Evolutionary conservation across 2,329 filamentous ascomycete species (phyloP).

Genomic region (Lecanicillium sp.): DNA sequence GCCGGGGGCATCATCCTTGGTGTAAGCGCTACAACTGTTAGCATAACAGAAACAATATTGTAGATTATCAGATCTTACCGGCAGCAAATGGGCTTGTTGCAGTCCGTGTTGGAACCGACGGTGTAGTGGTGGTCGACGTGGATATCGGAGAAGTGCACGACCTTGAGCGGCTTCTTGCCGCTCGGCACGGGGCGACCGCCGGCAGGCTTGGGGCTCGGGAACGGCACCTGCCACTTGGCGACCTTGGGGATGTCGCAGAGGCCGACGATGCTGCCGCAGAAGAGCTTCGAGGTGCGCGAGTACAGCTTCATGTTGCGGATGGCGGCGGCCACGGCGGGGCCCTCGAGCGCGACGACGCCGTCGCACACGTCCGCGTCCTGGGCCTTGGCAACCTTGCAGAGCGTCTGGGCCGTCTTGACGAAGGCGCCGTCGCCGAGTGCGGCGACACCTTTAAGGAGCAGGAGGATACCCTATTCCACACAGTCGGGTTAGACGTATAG

Average conservation of each 20-base stretch:
- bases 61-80: constrained; percentile 26
- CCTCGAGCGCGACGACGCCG: constrained; percentile 45
- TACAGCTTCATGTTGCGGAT: constrained; percentile 41
- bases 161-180: constrained; percentile 40
- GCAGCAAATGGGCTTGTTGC: constrained; percentile 55
- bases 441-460: constrained; percentile 38
- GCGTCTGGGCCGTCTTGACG: constrained; percentile 24
- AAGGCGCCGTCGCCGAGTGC: constrained; percentile 37
- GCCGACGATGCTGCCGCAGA: constrained; percentile 49
- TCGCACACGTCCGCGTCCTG: constrained; percentile 51
- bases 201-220: constrained; percentile 37
- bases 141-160: constrained; percentile 56
- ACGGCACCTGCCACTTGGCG: constrained; percentile 34
- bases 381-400: constrained; percentile 34
- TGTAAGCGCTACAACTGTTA: constrained; percentile 34
- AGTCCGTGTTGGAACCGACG: constrained; percentile 47
- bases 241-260: constrained; percentile 45
- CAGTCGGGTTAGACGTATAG: too few species aligned
- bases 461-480: constrained; percentile 18
- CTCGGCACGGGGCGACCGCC: constrained; percentile 34
- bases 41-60: too few species aligned
- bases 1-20: constrained; percentile 39
- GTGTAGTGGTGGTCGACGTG: constrained; percentile 52
- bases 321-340: constrained; percentile 45
- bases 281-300: constrained; percentile 43